These are phyloP conservation scores for Terfezia claveryi DNA, from an alignment of 495 filamentous ascomycete species.

Conservation along the genomic window DNA sequence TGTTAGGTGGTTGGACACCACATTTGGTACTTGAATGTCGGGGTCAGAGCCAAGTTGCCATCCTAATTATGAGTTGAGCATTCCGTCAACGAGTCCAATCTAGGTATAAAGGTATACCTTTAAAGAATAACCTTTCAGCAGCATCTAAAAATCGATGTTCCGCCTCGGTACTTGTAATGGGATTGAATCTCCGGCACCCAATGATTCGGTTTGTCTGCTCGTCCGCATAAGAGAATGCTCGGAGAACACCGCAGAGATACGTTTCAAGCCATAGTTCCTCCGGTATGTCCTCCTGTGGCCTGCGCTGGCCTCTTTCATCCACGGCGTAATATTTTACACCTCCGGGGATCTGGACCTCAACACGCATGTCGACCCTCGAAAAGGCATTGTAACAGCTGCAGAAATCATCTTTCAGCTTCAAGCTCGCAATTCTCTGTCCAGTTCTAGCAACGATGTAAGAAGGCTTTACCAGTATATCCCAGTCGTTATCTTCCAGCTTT, in stretches of 20 bases:
- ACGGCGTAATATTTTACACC: constrained; percentile 90
- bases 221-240: constrained; percentile 91
- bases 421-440: background rate
- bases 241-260: constrained; percentile 77
- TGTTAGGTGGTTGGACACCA: constrained; percentile 88
- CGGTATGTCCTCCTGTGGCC: constrained; percentile 38
- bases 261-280: constrained; percentile 94
- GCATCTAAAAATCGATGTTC: constrained; percentile 93
- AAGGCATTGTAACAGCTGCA: constrained; percentile 96
- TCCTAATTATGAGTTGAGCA: constrained; percentile 27
- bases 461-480: constrained; percentile 66
- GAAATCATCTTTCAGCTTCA: background rate
- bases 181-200: constrained; percentile 86
- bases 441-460: background rate
- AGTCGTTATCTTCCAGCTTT: constrained; percentile 58
- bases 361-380: constrained; percentile 92
- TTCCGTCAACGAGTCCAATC: background rate
- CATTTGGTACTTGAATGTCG: constrained; percentile 89
- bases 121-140: constrained; percentile 84
- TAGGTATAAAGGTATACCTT: constrained; percentile 32
- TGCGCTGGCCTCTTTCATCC: constrained; percentile 85
- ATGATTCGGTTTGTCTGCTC: constrained; percentile 85
- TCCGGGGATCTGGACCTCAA: constrained; percentile 88
- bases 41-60: constrained; percentile 93
- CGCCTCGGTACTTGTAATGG: constrained; percentile 86